A percentile compares a stretch with the other conserved stretches of the same genome.
Evolutionary conservation across 164 flowering plant species (phyloP).

Genomic region (Tinospora cordifolia): DNA sequence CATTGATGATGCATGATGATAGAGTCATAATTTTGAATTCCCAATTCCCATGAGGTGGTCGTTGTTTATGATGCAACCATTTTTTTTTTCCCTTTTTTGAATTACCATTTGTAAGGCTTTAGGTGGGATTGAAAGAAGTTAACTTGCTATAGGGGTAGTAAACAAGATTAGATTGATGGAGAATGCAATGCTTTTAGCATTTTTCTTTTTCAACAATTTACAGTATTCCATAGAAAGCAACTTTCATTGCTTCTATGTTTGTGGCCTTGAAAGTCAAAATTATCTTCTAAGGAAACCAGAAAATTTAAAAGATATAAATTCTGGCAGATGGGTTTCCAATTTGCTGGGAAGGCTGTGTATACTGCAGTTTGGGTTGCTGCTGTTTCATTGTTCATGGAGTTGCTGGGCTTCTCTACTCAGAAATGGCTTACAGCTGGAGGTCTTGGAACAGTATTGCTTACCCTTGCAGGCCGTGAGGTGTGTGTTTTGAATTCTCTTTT

Average conservation of each 20-base stretch:
- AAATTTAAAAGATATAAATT: neutral
- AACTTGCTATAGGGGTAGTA: too few relatives aligned
- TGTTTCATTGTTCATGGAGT: constrained; percentile 88
- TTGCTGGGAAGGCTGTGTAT: constrained; percentile 85
- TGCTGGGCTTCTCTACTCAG: constrained; percentile 96
- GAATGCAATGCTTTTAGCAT: neutral
- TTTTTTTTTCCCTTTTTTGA: too few relatives aligned
- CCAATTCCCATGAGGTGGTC: too few relatives aligned
- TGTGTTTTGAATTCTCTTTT: constrained; percentile 4
- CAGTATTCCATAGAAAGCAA: neutral
- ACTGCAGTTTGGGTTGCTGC: constrained; percentile 95
- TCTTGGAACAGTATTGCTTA: constrained; percentile 91
- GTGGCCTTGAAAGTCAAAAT: neutral
- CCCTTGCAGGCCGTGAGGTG: constrained; percentile 99
- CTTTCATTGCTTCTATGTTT: neutral
- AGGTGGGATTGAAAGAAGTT: too few relatives aligned
- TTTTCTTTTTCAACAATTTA: neutral
- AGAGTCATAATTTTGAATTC: too few relatives aligned
- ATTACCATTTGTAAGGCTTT: too few relatives aligned
- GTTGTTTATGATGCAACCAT: too few relatives aligned
- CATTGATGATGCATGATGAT: too few relatives aligned
- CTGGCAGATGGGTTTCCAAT: constrained; percentile 84
- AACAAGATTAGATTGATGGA: too few relatives aligned
- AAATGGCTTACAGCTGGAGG: constrained; percentile 98
- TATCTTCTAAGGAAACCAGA: neutral